Evolutionary conservation across 108 stramenopile species (phyloP).

Genomic region (Aurantiochytrium sp.): DNA sequence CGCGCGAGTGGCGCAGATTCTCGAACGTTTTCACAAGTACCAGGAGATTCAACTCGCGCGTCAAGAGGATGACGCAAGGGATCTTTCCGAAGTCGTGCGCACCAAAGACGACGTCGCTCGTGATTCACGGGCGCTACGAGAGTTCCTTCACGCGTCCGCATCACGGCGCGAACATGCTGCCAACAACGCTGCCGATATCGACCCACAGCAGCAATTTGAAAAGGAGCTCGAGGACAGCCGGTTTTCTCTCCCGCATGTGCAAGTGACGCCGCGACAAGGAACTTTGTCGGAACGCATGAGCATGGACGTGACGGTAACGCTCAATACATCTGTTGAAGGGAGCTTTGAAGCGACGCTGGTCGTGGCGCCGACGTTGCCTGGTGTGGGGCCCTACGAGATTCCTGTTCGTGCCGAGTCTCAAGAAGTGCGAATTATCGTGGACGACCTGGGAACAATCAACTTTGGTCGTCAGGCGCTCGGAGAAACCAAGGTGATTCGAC

Average conservation of each 20-base stretch:
- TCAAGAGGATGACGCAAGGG: neutral
- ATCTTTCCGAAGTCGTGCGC: neutral
- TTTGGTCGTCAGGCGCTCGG: conserved; percentile 13
- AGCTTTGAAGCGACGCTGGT: neutral
- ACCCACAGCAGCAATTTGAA: neutral
- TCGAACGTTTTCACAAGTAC: conserved; percentile 1
- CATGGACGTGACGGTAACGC: neutral
- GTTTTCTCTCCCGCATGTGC: neutral
- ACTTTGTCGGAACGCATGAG: neutral
- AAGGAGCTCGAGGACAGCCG: neutral
- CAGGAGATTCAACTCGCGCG: neutral
- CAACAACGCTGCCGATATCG: neutral
- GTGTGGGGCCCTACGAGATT: neutral
- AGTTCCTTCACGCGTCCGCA: neutral
- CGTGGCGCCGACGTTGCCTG: neutral
- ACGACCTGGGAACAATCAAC: neutral
- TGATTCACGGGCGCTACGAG: neutral
- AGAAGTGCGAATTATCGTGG: neutral
- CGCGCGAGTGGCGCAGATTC: neutral
- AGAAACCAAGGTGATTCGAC: neutral
- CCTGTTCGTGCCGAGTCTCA: neutral
- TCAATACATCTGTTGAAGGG: neutral
- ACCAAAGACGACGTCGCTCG: neutral
- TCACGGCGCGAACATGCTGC: neutral
- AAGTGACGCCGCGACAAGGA: neutral